These are phyloP conservation scores for Gigaspora rosea DNA, from an alignment of 192 early-diverging fungal species.

Conservation along the genomic window DNA sequence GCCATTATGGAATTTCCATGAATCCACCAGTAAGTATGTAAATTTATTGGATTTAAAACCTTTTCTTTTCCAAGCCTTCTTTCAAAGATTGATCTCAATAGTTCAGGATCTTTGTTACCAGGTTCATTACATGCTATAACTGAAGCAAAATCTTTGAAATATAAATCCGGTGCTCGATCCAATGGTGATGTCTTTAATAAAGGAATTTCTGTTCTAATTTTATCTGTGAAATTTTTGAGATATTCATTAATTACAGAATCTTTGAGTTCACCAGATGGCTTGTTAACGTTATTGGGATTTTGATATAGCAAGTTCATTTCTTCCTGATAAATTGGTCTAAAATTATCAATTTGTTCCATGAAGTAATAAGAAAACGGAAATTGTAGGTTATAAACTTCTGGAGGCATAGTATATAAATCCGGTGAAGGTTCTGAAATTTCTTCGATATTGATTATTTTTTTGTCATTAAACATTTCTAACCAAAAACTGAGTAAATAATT, in stretches of 20 bases:
- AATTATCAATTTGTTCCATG: conserved; percentile 26
- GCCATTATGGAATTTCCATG: conserved; percentile 7
- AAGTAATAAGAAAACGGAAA: conserved; percentile 38
- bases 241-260: neutral
- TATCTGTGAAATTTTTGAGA: neutral
- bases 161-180: conserved; percentile 6
- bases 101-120: neutral
- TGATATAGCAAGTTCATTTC: neutral
- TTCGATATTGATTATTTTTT: conserved; percentile 22
- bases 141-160: conserved; percentile 33
- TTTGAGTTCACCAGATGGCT: neutral
- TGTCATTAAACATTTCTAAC: conserved; percentile 28
- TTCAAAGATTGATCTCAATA: conserved; percentile 13
- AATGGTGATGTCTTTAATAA: conserved; percentile 9
- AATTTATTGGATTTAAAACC: conserved; percentile 1
- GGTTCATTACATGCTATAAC: neutral
- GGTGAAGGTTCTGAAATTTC: conserved; percentile 15
- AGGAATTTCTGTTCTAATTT: conserved; percentile 1
- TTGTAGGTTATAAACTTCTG: conserved; percentile 4
- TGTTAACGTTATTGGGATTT: conserved; percentile 21
- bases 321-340: conserved; percentile 31
- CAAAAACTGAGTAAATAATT: conserved; percentile 15
- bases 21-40: conserved; percentile 32
- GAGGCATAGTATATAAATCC: conserved; percentile 21
- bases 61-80: conserved; percentile 11